Percentiles rank a stretch among this genome's conserved stretches.
phyloP scores from a whole-genome alignment of 129 eudicot species.

The carrot (Daucus carota) region DNA sequence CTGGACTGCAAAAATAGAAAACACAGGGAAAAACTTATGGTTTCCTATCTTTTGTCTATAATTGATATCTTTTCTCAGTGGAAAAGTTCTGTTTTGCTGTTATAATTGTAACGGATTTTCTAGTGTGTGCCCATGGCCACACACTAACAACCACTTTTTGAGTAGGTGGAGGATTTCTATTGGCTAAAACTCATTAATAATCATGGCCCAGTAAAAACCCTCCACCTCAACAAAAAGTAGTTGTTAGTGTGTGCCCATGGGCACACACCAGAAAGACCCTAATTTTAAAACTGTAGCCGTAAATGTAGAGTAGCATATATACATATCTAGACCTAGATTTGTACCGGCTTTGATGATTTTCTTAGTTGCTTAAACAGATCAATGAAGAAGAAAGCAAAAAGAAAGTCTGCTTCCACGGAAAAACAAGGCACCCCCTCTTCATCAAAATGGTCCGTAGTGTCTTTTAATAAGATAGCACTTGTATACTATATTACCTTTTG shows the following conservation, averaged over 20 bases:
- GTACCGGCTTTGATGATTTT: background rate
- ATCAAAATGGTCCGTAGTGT: slow-evolving; percentile 9
- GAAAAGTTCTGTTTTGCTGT: background rate
- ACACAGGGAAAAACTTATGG: background rate
- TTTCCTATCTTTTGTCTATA: background rate
- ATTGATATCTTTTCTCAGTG: background rate
- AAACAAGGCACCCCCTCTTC: slow-evolving; percentile 5
- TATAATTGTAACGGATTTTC: too few species aligned
- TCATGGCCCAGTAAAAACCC: too few species aligned
- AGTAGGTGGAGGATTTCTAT: too few species aligned
- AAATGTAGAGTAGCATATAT: background rate
- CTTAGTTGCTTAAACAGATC: slow-evolving; percentile 20
- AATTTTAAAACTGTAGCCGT: background rate
- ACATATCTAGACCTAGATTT: background rate
- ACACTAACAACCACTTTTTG: too few species aligned
- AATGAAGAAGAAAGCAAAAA: slow-evolving; percentile 24
- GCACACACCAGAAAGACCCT: too few species aligned
- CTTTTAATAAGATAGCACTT: background rate
- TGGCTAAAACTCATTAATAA: too few species aligned
- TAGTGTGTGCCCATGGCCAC: too few species aligned
- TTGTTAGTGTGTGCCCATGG: too few species aligned
- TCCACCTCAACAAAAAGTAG: too few species aligned
- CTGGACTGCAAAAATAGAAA: background rate
- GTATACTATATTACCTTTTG: background rate
- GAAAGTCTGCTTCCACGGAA: slow-evolving; percentile 21